Evolutionary conservation across 2,329 filamentous ascomycete species (phyloP).

Genomic region (Berkeleyomyces basicola): DNA sequence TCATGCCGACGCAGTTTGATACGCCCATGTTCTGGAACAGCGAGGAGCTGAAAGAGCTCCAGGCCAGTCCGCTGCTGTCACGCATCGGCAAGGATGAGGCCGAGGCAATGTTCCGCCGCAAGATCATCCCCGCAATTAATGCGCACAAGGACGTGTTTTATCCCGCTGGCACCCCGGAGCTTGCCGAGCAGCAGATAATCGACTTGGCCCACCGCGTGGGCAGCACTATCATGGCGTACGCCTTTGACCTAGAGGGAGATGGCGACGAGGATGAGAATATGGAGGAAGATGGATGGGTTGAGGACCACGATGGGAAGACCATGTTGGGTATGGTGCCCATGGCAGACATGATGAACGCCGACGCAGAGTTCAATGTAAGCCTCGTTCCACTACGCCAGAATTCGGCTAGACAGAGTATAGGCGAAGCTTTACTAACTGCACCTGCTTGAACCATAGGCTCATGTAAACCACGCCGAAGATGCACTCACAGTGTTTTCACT

Average conservation of each 20-base stretch:
- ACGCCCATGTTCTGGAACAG: constrained; percentile 82
- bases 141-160: constrained; percentile 31
- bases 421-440: constrained; percentile 3
- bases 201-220: constrained; percentile 61
- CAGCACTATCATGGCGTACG: constrained; percentile 81
- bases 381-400: not conserved
- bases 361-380: constrained; percentile 60
- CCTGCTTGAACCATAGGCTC: constrained; percentile 22
- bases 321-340: constrained; percentile 79
- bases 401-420: not conserved
- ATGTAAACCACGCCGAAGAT: constrained; percentile 37
- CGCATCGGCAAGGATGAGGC: constrained; percentile 64
- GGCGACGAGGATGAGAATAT: constrained; percentile 39
- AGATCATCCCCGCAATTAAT: constrained; percentile 35
- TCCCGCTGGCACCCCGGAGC: constrained; percentile 19
- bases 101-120: constrained; percentile 47
- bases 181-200: constrained; percentile 30
- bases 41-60: constrained; percentile 52
- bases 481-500: constrained; percentile 55
- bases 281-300: constrained; percentile 46
- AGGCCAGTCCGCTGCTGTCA: constrained; percentile 57
- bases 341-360: constrained; percentile 78
- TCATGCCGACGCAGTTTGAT: constrained; percentile 57
- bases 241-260: constrained; percentile 57
- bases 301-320: constrained; percentile 39